Conservation (phyloP, 345 rosid species). For the sweet orange (Citrus sinensis) region DVS_A1.0 CM039167.1:25393501-25394000, state of each 20-base stretch:
- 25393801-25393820: background rate
- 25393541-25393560: no score
- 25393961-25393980: background rate
- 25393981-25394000: background rate
- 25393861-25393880: background rate
- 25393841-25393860: background rate
- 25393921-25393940: background rate
- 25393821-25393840: background rate
- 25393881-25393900: background rate
- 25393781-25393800: background rate
- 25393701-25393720: background rate
- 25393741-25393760: background rate
- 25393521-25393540: no score
- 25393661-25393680: background rate
- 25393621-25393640: no score
- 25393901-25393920: background rate
- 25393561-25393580: no score
- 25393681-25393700: background rate
- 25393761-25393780: background rate
- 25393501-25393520: no score
- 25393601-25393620: no score
- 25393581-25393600: no score
- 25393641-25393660: no score
- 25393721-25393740: background rate
- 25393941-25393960: background rate